Evolutionary conservation across 495 filamentous ascomycete species (phyloP), one percentile per base, ranked within the genome.

Genomic region (Podospora bellae-mahoneyi): DNA sequence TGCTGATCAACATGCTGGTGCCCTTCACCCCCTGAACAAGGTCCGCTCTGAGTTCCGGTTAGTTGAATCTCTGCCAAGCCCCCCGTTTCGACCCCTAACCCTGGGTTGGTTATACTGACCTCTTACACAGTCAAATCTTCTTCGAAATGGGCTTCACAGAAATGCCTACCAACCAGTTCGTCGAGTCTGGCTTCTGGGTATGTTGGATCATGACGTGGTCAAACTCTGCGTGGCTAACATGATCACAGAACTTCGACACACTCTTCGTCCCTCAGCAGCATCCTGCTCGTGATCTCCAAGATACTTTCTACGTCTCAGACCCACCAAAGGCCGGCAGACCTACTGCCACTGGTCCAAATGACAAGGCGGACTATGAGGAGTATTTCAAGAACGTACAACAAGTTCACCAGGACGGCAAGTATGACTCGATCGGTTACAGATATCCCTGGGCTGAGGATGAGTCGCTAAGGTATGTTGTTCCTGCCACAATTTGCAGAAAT

Each of bases 261-360:
- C 93, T 99, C 66, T 97, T 93, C 81, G 93, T 99, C 26, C 94
- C 94, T 28, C 95, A 99, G 80, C 94, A 97, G 84, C 95, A 97
- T 78, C 95, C 94, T 39, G 94, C 95, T 68, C 92, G 95, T 72
- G 95, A 97, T 74, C 82, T 97, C 48, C 95, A 97, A 85, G 94
- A 98, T 76, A 99, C 95, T 67, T 97, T 98, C 85, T 98, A 96
- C 82, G 93, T 97, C 74, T 92, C 93, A 60, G 94, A 98, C 71
- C 95, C 94, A 9, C 79, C 86, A 27, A 81, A 72, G 53, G 93
- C 94, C 54, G 92, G 92, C 71, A 88, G 81, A 74, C 95, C 95
- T 0, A 85, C 88, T 32, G 73, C 79, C 19, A 74, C 72, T 18
- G 76, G 75, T 2, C 66, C 76, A 15, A 86, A 91, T 64, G 94